phyloP scores from a whole-genome alignment of 2,329 filamentous ascomycete species.

The Penicillium paneum region DNA sequence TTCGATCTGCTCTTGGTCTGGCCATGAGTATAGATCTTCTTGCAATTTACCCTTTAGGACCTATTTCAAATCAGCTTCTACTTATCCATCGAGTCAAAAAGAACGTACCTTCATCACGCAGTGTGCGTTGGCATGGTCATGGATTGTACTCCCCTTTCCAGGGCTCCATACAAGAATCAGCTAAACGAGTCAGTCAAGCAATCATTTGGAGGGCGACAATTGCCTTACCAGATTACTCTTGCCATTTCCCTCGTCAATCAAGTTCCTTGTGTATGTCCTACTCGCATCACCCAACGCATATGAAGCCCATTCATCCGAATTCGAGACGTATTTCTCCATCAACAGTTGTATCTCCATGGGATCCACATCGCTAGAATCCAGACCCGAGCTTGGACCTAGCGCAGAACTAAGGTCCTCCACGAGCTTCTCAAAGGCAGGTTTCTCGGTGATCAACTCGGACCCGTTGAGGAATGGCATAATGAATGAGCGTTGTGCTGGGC shows the following conservation, averaged over 20 bases:
- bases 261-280: conserved; percentile 77
- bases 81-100: not conserved
- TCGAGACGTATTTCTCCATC: conserved; percentile 72
- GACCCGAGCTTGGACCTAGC: conserved; percentile 75
- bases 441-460: conserved; percentile 11
- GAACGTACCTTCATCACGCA: conserved; percentile 72
- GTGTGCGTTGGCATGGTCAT: conserved; percentile 85
- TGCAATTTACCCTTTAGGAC: conserved; percentile 73
- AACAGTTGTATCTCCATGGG: conserved; percentile 65
- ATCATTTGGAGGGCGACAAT: not conserved
- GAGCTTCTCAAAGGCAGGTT: conserved; percentile 60
- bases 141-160: conserved; percentile 76
- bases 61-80: conserved; percentile 35
- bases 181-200: conserved; percentile 45
- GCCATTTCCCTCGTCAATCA: conserved; percentile 85
- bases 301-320: conserved; percentile 66
- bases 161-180: conserved; percentile 87
- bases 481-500: not conserved
- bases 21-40: conserved; percentile 79
- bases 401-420: conserved; percentile 69
- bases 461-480: conserved; percentile 36
- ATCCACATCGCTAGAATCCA: conserved; percentile 78
- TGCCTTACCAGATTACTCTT: conserved; percentile 67
- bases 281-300: conserved; percentile 72
- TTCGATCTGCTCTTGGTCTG: conserved; percentile 48